Evolutionary conservation across 306 rosid species (phyloP).

Genomic region (Quercus alba): DNA sequence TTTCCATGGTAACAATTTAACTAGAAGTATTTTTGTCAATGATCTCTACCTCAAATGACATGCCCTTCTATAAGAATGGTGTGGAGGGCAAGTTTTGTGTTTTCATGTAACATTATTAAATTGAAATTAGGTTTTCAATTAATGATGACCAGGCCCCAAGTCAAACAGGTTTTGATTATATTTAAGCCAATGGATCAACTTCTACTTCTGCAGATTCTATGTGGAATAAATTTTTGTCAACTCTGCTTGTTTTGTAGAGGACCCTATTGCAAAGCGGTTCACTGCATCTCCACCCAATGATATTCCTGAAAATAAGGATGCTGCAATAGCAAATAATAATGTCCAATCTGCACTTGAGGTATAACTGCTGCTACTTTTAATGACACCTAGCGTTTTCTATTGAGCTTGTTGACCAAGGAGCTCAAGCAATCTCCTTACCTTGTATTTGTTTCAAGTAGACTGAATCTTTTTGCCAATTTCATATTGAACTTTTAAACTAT

Average conservation of each 20-base stretch:
- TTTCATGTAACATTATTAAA: not conserved
- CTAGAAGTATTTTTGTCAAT: not conserved
- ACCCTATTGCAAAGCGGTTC: conserved; percentile 77
- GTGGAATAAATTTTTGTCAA: not conserved
- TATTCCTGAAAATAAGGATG: conserved; percentile 54
- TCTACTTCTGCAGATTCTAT: not conserved
- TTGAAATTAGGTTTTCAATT: not conserved
- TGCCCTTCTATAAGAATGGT: not conserved
- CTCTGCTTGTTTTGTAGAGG: conserved; percentile 51
- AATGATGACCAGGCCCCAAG: not conserved
- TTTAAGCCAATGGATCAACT: not conserved
- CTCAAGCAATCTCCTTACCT: not conserved
- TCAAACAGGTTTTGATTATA: not conserved
- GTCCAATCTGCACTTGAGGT: conserved; percentile 58
- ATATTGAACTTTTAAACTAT: not conserved
- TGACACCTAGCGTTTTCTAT: not conserved
- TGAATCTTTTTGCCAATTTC: not conserved
- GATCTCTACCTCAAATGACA: not conserved
- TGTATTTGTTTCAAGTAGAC: not conserved
- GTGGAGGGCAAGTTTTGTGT: not conserved
- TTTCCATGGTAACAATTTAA: not conserved
- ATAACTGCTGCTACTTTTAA: conserved; percentile 17
- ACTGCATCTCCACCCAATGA: conserved; percentile 52
- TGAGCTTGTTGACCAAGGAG: not conserved
- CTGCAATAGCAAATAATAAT: conserved; percentile 35